Conservation (phyloP, 495 filamentous ascomycete genomes). For the Annulohypoxylon stygium region DNA sequence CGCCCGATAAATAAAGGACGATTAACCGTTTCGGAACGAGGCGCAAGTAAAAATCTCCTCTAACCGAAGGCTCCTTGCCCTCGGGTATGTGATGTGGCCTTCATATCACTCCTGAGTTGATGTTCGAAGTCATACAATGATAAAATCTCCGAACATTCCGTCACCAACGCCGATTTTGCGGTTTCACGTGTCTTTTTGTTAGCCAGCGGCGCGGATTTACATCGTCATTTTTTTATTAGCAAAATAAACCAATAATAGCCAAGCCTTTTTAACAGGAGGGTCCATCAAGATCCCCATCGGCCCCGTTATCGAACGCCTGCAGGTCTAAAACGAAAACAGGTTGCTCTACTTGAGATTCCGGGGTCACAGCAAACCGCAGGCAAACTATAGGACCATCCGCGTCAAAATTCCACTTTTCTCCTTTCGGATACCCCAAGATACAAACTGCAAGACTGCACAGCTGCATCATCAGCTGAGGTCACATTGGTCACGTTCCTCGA, state of each 20-base stretch:
- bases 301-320: constrained; percentile 23
- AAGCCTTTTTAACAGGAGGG: constrained; percentile 10
- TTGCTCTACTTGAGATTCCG: constrained; percentile 32
- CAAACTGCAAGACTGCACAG: constrained; percentile 8
- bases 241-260: constrained; percentile 16
- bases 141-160: constrained; percentile 16
- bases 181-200: constrained; percentile 24
- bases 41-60: not conserved
- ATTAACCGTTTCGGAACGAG: constrained; percentile 35
- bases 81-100: constrained; percentile 28
- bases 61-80: constrained; percentile 12
- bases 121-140: constrained; percentile 5
- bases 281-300: not conserved
- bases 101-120: not conserved
- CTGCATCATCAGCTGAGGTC: constrained; percentile 43
- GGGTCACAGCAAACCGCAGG: constrained; percentile 20
- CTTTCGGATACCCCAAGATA: constrained; percentile 4
- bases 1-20: constrained; percentile 18
- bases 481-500: constrained; percentile 46
- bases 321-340: constrained; percentile 29
- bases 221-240: constrained; percentile 19
- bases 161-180: constrained; percentile 23
- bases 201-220: constrained; percentile 7
- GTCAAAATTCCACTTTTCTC: constrained; percentile 24
- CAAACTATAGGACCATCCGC: constrained; percentile 15